Base-by-base conservation (phyloP, 805 yeast genomes). In the Teunomyces lycoperdinae region DNA sequence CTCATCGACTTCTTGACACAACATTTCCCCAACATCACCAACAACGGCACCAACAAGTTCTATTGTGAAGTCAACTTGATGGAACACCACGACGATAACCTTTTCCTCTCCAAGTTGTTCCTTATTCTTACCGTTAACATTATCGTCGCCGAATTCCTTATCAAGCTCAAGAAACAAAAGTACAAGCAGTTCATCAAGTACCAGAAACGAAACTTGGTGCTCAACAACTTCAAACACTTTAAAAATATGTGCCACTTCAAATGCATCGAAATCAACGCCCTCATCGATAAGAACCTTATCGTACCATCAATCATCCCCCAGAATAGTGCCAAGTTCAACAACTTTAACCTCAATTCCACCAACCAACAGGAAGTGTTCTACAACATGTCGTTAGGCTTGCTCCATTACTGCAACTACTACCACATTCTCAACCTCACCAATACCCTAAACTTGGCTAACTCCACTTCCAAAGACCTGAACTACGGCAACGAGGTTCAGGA, bases 401-500 rank as follows among this genome's bases (percentile, higher is more conserved):
- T 66, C 4, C 68, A 69, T 47, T 51, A 67, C 48, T 65, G 61
- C 46, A 58, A 62, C 48, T 69, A 67, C 50, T 60, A 63, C 48
- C 68, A 63, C 43, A 60, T 58, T 20, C 57, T 62, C 47, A 65
- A 62, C 44, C 49, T 63, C 30, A 62, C 64, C 32, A 60, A 62
- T 41, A 58, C 64, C 9, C 54, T 58, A 14, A 55, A 56, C 44
- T 47, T 50, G 16, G 42, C 48, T 9, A 28, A 11, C 26, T 14
- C 13, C 45, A 29, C 44, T 4, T 44, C 41, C 29, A 33, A 42
- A 27, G 52, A 48, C 17, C 61, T 58, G 44, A 50, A 50, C 46
- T 54, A 50, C 44, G 52, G 58, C 11, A 50, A 56, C 32, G 56
- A 60, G 39, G 53, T 51, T 11, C 64, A 63, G 46, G 66, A 65